Conservation (phyloP, 352 stramenopile species). For the Pythium utonaiense region DNA sequence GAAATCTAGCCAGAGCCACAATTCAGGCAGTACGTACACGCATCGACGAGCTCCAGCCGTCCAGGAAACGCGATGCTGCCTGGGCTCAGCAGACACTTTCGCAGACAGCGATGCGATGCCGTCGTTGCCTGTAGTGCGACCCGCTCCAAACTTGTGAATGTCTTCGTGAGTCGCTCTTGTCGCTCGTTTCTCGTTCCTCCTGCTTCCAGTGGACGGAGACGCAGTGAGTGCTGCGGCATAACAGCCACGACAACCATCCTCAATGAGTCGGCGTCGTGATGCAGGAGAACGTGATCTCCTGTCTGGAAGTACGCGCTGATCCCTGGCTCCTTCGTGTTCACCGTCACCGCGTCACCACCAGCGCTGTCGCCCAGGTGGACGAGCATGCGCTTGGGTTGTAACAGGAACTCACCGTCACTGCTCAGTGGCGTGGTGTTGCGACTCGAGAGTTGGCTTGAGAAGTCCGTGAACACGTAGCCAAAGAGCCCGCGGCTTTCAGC, state of each 20-base stretch:
- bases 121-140: not conserved
- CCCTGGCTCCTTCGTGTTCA: conserved; percentile 23
- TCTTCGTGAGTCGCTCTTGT: not conserved
- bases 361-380: conserved; percentile 1
- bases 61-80: conserved; percentile 13
- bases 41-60: not conserved
- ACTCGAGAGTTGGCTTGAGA: conserved; percentile 13
- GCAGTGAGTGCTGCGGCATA: not conserved
- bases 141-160: conserved; percentile 4
- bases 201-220: not conserved
- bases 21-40: not conserved
- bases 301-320: conserved; percentile 9
- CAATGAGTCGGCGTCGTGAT: not conserved
- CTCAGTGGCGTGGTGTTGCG: conserved; percentile 5
- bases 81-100: conserved; percentile 19
- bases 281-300: conserved; percentile 14
- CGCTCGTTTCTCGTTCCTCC: not conserved
- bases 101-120: conserved; percentile 22
- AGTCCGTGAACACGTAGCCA: conserved; percentile 39
- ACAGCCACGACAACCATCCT: not conserved
- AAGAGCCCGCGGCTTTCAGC: conserved; percentile 36
- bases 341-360: not conserved
- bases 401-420: conserved; percentile 19
- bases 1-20: too few relatives aligned
- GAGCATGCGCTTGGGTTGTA: conserved; percentile 18